phyloP scores from a whole-genome alignment of 345 rosid species.

The Sisymbrium irio region DNA sequence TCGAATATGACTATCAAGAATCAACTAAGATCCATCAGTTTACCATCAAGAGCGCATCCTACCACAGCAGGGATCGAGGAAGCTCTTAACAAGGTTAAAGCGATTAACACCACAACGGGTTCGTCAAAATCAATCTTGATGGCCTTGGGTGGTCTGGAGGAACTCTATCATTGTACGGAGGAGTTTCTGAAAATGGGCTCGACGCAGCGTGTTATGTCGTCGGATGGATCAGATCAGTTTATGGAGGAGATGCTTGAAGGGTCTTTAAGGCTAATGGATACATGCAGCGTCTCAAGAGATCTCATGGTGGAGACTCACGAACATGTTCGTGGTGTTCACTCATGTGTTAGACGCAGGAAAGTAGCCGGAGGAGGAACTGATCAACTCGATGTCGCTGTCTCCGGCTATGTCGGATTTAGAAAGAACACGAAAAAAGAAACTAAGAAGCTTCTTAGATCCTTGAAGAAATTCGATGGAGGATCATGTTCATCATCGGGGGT shows the following conservation, averaged over 20 bases:
- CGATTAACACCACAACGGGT: conserved; percentile 31
- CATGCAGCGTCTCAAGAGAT: conserved; percentile 57
- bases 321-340: conserved; percentile 52
- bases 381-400: conserved; percentile 24
- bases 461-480: conserved; percentile 52
- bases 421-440: conserved; percentile 57
- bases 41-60: conserved; percentile 76
- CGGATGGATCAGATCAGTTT: conserved; percentile 35
- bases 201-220: conserved; percentile 48
- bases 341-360: conserved; percentile 56
- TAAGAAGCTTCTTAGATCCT: conserved; percentile 37
- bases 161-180: conserved; percentile 43
- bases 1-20: conserved; percentile 40
- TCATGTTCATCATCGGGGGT: conserved; percentile 2
- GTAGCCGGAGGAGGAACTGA: conserved; percentile 30
- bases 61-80: conserved; percentile 44
- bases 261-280: conserved; percentile 56
- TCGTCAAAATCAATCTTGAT: conserved; percentile 39
- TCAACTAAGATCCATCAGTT: conserved; percentile 61
- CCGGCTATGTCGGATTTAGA: conserved; percentile 40
- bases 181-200: conserved; percentile 60
- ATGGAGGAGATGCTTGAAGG: conserved; percentile 55
- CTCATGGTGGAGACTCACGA: conserved; percentile 49
- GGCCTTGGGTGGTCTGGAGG: conserved; percentile 45
- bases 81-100: conserved; percentile 48